Evolutionary conservation across 345 rosid genomes (phyloP).

Genomic region (Syzygium jambos): DNA sequence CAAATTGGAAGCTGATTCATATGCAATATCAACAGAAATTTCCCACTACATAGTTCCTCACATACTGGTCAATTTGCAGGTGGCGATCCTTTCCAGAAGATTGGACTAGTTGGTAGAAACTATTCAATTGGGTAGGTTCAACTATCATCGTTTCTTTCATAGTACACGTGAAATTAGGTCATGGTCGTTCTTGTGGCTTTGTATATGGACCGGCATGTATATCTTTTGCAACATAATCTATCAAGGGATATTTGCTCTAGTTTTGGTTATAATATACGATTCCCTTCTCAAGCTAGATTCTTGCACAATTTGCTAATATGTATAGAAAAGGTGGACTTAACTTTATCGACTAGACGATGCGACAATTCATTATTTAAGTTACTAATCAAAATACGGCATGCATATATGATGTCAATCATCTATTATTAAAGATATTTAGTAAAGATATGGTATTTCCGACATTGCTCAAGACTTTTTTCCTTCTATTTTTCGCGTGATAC

Average conservation of each 20-base stretch:
- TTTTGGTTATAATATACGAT: not conserved
- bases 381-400: not conserved
- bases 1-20: not conserved
- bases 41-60: not conserved
- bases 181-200: not conserved
- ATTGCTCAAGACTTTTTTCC: not conserved
- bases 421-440: not conserved
- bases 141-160: not conserved
- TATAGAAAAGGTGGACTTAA: not conserved
- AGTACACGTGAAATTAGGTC: not conserved
- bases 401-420: not conserved
- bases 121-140: not conserved
- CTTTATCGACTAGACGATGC: not conserved
- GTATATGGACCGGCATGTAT: not conserved
- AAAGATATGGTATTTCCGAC: not conserved
- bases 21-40: not conserved
- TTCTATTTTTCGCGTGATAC: not conserved
- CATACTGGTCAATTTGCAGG: not conserved
- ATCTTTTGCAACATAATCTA: not conserved
- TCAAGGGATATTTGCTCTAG: not conserved
- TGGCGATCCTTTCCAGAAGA: not conserved
- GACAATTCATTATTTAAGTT: not conserved
- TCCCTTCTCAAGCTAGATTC: not conserved
- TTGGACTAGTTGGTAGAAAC: not conserved
- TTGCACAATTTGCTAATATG: not conserved